A percentile compares a stretch with the other conserved stretches of the same genome.
Evolutionary conservation across 768 basidiomycete genomes (phyloP).

Genomic region (Termitomyces sp.): DNA sequence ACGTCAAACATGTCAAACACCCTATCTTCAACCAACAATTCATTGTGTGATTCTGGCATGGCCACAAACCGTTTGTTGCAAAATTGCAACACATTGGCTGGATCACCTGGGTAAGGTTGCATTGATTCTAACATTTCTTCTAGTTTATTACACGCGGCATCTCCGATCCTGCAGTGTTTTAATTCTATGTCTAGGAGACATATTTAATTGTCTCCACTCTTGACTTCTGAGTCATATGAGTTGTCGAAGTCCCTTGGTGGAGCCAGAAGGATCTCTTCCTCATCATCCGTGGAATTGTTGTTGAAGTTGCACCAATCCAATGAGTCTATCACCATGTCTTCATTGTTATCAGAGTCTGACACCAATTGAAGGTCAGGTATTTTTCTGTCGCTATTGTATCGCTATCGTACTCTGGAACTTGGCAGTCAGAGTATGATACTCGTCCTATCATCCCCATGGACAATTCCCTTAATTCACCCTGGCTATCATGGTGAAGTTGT

Average conservation of each 20-base stretch:
- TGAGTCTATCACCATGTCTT: too few species aligned
- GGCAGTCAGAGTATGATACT: too few species aligned
- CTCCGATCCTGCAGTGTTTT: rapidly evolving
- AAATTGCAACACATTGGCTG: not conserved
- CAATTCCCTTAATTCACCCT: not conserved
- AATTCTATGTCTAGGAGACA: not conserved
- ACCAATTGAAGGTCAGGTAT: too few species aligned
- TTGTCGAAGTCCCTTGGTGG: too few species aligned
- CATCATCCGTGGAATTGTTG: too few species aligned
- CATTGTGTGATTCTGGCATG: not conserved
- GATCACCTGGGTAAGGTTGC: not conserved
- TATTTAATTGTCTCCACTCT: not conserved
- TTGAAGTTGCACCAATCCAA: too few species aligned
- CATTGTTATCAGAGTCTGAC: too few species aligned
- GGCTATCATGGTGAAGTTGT: not conserved
- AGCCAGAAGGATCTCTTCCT: too few species aligned
- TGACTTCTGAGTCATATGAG: too few species aligned
- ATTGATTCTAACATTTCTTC: not conserved
- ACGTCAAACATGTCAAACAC: not conserved
- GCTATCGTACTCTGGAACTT: too few species aligned
- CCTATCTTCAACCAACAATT: not conserved
- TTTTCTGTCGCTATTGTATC: too few species aligned
- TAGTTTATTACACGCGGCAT: not conserved
- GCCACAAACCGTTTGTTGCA: not conserved
- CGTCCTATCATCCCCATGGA: not conserved